Conservation (phyloP, 139 green algal species). For the Volvox reticuliferus region DNA sequence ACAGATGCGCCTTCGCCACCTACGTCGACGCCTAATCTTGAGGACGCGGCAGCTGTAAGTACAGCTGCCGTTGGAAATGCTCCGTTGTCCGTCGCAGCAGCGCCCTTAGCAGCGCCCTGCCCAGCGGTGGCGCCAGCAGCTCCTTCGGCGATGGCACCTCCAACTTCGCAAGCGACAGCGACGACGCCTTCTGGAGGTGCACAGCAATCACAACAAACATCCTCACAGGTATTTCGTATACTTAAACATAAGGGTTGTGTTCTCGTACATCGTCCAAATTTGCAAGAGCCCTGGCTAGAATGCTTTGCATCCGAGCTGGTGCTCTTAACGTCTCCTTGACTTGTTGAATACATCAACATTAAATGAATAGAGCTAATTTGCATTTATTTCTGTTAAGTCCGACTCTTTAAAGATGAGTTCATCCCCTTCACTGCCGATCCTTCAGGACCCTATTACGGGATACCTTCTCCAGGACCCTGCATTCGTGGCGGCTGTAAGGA, state of each 20-base stretch:
- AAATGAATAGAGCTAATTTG: no score
- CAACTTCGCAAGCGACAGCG: background rate
- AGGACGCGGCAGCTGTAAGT: background rate
- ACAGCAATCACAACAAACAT: background rate
- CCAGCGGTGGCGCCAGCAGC: background rate
- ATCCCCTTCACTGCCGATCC: background rate
- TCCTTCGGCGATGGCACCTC: no score
- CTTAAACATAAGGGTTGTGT: background rate
- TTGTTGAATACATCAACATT: background rate
- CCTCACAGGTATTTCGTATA: background rate
- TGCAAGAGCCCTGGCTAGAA: background rate
- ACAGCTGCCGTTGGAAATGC: background rate
- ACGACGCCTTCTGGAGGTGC: background rate
- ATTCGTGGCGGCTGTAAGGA: slow-evolving; percentile 3
- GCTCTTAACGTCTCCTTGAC: background rate
- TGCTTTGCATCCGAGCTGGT: background rate
- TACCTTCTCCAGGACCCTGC: slow-evolving; percentile 17
- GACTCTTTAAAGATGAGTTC: background rate
- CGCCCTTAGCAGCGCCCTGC: background rate
- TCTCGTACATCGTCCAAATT: background rate
- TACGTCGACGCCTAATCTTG: background rate
- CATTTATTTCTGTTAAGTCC: background rate
- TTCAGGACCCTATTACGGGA: slow-evolving; percentile 17
- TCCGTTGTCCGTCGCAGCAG: background rate
- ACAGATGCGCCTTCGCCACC: background rate